Percentiles rank a stretch among this genome's conserved stretches.
Conservation (phyloP, 2,329 filamentous ascomycete genomes). For the Paraphaeosphaeria sporulosa region DNA sequence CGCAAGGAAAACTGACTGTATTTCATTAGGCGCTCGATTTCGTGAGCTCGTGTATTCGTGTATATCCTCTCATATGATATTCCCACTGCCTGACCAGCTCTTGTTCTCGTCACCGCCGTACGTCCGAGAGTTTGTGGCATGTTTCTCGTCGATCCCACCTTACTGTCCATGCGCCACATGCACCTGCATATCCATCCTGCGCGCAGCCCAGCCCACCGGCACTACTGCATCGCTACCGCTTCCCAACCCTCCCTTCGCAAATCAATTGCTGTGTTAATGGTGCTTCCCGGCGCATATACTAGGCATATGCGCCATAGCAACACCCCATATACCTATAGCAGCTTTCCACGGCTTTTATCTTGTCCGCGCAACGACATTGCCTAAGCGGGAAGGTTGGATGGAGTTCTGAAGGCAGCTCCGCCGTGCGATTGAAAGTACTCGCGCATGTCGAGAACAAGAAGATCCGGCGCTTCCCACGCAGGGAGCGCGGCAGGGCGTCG, state of each 20-base stretch:
- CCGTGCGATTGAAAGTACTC: conserved; percentile 43
- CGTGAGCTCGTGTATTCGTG: conserved; percentile 4
- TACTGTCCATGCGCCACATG: conserved; percentile 18
- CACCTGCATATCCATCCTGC: conserved; percentile 16
- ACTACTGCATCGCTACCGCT: conserved; percentile 16
- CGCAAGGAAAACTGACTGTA: not conserved
- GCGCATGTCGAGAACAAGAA: conserved; percentile 52
- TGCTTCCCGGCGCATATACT: conserved; percentile 20
- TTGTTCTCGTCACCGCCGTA: not conserved
- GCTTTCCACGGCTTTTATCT: conserved; percentile 39
- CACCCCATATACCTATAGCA: conserved; percentile 43
- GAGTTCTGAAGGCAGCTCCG: not conserved
- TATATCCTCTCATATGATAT: not conserved
- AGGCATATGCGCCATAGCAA: conserved; percentile 35
- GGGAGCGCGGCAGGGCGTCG: conserved; percentile 43
- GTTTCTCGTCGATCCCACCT: conserved; percentile 4
- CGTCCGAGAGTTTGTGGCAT: not conserved
- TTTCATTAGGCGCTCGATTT: conserved; percentile 3
- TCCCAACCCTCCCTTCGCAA: conserved; percentile 9
- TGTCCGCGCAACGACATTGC: conserved; percentile 23
- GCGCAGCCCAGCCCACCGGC: conserved; percentile 12
- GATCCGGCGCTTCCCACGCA: conserved; percentile 51
- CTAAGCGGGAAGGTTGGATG: conserved; percentile 29
- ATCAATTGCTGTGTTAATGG: conserved; percentile 12
- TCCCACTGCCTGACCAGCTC: not conserved